Evolutionary conservation across 1,139 yeast genomes (phyloP).

Genomic region (Sugiyamaella japonica): DNA sequence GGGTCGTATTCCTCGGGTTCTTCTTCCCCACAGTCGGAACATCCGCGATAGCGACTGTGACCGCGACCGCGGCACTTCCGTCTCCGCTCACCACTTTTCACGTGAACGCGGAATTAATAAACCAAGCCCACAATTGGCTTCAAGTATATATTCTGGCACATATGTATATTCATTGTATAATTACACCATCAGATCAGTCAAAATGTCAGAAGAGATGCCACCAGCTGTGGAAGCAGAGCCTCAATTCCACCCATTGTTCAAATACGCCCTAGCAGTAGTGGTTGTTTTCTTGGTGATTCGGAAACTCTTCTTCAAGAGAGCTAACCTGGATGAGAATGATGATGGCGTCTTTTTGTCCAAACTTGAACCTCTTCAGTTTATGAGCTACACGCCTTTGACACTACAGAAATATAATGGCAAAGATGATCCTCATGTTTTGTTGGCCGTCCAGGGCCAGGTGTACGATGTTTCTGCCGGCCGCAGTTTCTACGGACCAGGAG

Average conservation of each 20-base stretch:
- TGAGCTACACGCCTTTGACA: slow-evolving; percentile 76
- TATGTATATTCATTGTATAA: no score
- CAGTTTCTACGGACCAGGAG: slow-evolving; percentile 93
- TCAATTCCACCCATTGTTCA: slow-evolving; percentile 6
- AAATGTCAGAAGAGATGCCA: slow-evolving; percentile 6
- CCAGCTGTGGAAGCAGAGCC: not conserved
- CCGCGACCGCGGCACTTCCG: not conserved
- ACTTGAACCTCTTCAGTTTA: slow-evolving; percentile 62
- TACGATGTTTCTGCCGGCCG: slow-evolving; percentile 83
- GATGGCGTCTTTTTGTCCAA: slow-evolving; percentile 12
- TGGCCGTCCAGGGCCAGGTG: slow-evolving; percentile 82
- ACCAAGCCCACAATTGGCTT: not conserved
- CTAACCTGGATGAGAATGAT: slow-evolving; percentile 34
- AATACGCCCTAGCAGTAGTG: slow-evolving; percentile 14
- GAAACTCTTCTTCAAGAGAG: slow-evolving; percentile 43
- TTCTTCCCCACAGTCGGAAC: not conserved
- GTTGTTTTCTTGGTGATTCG: slow-evolving; percentile 17
- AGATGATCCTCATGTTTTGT: slow-evolving; percentile 70
- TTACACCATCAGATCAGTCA: not conserved
- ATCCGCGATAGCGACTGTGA: not conserved
- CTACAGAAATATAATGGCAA: slow-evolving; percentile 76
- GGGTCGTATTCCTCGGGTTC: not conserved
- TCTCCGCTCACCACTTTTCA: not conserved
- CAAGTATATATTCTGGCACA: no score
- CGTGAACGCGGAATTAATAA: slow-evolving; percentile 7